phyloP scores from a whole-genome alignment of 2,329 filamentous ascomycete species.

The Remersonia thermophila region DNA sequence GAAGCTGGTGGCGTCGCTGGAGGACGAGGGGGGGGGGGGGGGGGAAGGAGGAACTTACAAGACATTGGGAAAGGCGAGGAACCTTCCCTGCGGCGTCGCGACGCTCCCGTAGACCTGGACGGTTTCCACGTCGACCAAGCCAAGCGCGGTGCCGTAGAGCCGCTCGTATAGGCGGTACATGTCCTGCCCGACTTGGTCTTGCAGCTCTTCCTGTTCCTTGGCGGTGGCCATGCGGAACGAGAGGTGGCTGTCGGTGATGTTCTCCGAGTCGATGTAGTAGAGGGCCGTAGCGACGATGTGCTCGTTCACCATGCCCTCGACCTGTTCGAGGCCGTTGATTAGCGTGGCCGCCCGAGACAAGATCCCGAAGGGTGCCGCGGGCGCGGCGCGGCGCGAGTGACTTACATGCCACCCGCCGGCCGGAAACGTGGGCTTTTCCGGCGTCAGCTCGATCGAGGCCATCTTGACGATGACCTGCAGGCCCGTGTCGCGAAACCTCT shows the following conservation, averaged over 20 bases:
- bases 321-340: constrained; percentile 18
- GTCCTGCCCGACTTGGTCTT: constrained; percentile 8
- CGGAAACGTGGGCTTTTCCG: constrained; percentile 38
- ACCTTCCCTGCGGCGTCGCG: constrained; percentile 27
- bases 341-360: background rate
- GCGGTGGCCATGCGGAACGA: constrained; percentile 29
- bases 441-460: constrained; percentile 44
- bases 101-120: constrained; percentile 32
- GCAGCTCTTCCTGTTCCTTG: constrained; percentile 3
- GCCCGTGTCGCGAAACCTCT: constrained; percentile 24
- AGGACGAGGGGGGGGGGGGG: no score
- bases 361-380: no score
- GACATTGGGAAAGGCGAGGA: constrained; percentile 32
- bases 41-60: no score
- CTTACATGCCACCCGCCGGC: constrained; percentile 36
- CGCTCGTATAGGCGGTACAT: constrained; percentile 8
- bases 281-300: constrained; percentile 43
- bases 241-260: constrained; percentile 33
- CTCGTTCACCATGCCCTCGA: constrained; percentile 39
- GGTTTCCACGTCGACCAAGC: constrained; percentile 5
- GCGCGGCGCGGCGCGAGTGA: no score
- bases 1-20: no score
- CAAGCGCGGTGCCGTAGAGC: constrained; percentile 13
- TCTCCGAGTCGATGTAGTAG: constrained; percentile 41
- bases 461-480: constrained; percentile 55